These are phyloP conservation scores for Auricularia auricula-judae DNA, from an alignment of 768 basidiomycete genomes.

Conservation along the genomic window DNA sequence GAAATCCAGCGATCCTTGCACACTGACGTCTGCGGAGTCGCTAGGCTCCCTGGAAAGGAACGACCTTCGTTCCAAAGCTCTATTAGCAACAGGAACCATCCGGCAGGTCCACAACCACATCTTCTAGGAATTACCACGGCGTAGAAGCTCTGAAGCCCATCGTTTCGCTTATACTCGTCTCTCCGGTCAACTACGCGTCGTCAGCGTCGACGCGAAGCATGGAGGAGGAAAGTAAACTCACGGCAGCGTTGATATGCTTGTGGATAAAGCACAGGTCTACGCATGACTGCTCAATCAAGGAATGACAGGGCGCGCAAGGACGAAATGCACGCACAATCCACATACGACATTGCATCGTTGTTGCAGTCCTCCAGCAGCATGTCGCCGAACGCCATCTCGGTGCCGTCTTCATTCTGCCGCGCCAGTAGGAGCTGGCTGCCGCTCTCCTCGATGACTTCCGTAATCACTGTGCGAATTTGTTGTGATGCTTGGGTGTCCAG, in stretches of 20 bases:
- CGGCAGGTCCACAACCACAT: neutral
- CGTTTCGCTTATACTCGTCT: neutral
- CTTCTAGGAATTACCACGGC: neutral
- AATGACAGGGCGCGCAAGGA: neutral
- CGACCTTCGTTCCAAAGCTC: no score
- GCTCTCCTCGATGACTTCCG: slow-evolving; percentile 33
- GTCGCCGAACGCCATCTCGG: slow-evolving; percentile 93
- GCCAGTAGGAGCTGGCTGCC: slow-evolving; percentile 54
- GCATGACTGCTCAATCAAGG: neutral
- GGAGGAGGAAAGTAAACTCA: slow-evolving; percentile 11
- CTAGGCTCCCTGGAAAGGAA: no score
- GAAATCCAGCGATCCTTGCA: no score
- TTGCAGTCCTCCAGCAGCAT: slow-evolving; percentile 97
- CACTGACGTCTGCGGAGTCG: no score
- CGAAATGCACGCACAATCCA: slow-evolving; percentile 58
- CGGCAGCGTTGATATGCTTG: slow-evolving; percentile 26
- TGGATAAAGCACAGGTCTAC: slow-evolving; percentile 28
- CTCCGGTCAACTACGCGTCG: neutral
- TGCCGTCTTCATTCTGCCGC: slow-evolving; percentile 85
- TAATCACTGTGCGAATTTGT: slow-evolving; percentile 81
- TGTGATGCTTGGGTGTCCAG: slow-evolving; percentile 66
- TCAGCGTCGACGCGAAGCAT: neutral
- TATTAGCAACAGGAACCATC: neutral
- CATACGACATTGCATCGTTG: slow-evolving; percentile 86
- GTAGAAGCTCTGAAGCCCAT: neutral